A percentile compares a stretch with the other conserved stretches of the same genome.
These are phyloP conservation scores for Aspergillus awamori DNA, from an alignment of 2,329 filamentous ascomycete species.

Conservation along the genomic window DNA sequence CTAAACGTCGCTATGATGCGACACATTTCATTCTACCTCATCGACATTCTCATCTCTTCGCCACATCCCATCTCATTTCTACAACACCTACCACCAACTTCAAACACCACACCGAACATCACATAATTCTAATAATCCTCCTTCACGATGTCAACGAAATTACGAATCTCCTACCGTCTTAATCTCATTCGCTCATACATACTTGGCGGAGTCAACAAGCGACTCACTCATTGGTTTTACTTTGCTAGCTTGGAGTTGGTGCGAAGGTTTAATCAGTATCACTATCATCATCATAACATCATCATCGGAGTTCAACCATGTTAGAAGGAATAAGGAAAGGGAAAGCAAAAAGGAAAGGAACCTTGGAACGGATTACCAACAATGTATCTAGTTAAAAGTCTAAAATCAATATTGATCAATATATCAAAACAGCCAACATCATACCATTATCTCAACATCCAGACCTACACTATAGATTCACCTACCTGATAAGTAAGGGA, in stretches of 20 bases:
- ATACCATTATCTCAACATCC: too few species aligned
- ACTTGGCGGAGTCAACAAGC: constrained; percentile 4
- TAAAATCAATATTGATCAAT: background rate
- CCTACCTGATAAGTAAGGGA: too few species aligned
- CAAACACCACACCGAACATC: background rate
- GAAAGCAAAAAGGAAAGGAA: background rate
- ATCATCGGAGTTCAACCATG: constrained; percentile 1
- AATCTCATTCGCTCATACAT: constrained; percentile 9
- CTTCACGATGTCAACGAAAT: constrained; percentile 8
- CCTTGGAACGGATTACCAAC: background rate
- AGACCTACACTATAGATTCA: too few species aligned
- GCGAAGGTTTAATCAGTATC: constrained; percentile 1
- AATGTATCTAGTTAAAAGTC: constrained; percentile 5
- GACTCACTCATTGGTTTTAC: constrained; percentile 1
- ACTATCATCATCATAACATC: background rate
- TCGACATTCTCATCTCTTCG: background rate
- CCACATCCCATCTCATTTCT: background rate
- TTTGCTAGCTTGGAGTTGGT: constrained; percentile 9
- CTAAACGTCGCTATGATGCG: constrained; percentile 2
- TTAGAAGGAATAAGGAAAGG: background rate
- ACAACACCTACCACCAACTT: background rate
- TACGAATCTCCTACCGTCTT: constrained; percentile 6
- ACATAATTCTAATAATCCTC: constrained; percentile 8
- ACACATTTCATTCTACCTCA: background rate
- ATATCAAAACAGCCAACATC: background rate